Evolutionary conservation across 106 monocot genomes (phyloP).

Genomic region (Xerophyta viscosa): DNA sequence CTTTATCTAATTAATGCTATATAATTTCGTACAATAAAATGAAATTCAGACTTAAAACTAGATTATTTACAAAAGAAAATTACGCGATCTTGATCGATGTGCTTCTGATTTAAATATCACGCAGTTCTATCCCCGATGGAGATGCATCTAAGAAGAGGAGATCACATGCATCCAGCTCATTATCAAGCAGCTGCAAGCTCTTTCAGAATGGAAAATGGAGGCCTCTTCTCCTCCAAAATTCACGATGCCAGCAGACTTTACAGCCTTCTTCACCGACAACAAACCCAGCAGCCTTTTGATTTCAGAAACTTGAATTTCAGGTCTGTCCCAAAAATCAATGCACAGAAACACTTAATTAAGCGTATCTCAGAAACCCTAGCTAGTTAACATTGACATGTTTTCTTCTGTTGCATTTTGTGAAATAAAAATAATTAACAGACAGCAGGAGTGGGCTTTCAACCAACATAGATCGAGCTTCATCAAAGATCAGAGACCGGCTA

Average conservation of each 20-base stretch:
- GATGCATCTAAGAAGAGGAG: conserved; percentile 28
- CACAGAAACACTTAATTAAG: background rate
- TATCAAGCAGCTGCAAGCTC: conserved; percentile 20
- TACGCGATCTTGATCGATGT: background rate
- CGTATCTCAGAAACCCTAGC: background rate
- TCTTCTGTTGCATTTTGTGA: too few relatives aligned
- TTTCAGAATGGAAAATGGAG: conserved; percentile 25
- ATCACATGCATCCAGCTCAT: conserved; percentile 25
- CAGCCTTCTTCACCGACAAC: conserved; percentile 19
- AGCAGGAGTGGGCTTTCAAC: conserved; percentile 50
- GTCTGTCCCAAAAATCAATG: conserved; percentile 10
- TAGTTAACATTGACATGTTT: background rate
- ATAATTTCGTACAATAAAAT: background rate
- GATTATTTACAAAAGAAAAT: background rate
- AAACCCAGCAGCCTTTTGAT: conserved; percentile 23
- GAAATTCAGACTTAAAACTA: background rate
- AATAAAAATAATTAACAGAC: conserved; percentile 9
- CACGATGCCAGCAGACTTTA: conserved; percentile 16
- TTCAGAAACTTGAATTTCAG: conserved; percentile 30
- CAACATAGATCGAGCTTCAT: conserved; percentile 27
- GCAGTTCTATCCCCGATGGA: conserved; percentile 36
- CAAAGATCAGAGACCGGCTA: conserved; percentile 36
- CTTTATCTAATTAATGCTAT: background rate
- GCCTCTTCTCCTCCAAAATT: conserved; percentile 17
- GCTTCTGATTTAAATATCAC: background rate